Evolutionary conservation across 129 eudicot species (phyloP), one percentile per base, ranked within the genome.

Genomic region (Helianthus tuberosus): DNA sequence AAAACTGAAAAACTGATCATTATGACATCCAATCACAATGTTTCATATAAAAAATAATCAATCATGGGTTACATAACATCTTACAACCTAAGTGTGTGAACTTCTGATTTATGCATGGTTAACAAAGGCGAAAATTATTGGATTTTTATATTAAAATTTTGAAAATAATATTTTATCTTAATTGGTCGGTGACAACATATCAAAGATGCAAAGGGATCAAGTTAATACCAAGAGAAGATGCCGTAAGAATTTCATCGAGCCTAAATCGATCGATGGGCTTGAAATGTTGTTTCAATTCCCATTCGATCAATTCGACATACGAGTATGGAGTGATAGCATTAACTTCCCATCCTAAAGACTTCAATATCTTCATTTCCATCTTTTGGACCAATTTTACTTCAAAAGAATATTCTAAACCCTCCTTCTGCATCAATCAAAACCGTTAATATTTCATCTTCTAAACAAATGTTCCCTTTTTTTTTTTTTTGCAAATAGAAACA

Each of bases 301-400:
- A 75, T 4, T 67, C 38, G 41, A 90, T 62, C 58, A 84, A 67
- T 17, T 87, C 89, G 2, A 75, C 61, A 44, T 82, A 90, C 15
- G 93, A 81, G 35, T 66, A 79, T 11, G 96, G 69, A 20, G 94
- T 90, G 63, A 53, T 58, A 6, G 84, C 76, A 38, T 75, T 72
- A 50, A 90, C 76, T 43, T 81, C 82, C 96, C 96, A 90, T 8
- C 79, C 75, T 63, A 90, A 47, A 5, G 77, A 68, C 63, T 80
- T 73, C 75, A 90, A 8, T 3, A 90, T 43, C 12, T 72, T 77
- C 79, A 88, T 44, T 77, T 90, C 96, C 96, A 90, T 85, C 73
- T 77, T 77, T 65, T 83, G 83, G 50, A 85, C 78, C 72, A 81
- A 20, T 49, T 73, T 71, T 72, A 86, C 67, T 15, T 80, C 81